A percentile compares a stretch with the other conserved stretches of the same genome.
Conservation (phyloP, 1,139 yeast genomes). For the Candida pseudoviswanathii region DNA sequence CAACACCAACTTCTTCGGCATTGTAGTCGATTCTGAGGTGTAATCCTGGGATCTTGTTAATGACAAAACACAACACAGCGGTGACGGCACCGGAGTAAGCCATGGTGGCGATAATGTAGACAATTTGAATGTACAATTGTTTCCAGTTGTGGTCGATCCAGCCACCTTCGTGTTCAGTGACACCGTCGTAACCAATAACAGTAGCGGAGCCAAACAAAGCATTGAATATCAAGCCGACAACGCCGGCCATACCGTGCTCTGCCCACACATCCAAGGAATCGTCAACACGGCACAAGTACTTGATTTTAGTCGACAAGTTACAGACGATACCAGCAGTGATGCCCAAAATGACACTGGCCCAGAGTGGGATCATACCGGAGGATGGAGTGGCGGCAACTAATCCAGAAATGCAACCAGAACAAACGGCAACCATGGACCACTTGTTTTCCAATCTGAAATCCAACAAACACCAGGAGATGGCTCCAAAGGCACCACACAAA, state of each 20-base stretch:
- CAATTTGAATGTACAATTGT: constrained; percentile 88
- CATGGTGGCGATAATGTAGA: constrained; percentile 70
- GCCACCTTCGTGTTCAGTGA: constrained; percentile 83
- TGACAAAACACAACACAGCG: constrained; percentile 69
- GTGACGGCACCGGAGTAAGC: constrained; percentile 84
- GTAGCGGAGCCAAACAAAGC: constrained; percentile 86
- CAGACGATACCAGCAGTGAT: constrained; percentile 79
- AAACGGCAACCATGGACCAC: constrained; percentile 93
- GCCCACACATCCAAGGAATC: constrained; percentile 95
- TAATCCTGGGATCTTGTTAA: constrained; percentile 82
- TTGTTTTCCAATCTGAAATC: constrained; percentile 87
- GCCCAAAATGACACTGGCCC: constrained; percentile 90
- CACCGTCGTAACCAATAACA: constrained; percentile 88
- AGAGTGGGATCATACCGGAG: constrained; percentile 86
- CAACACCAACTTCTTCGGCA: constrained; percentile 88
- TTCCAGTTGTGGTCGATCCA: constrained; percentile 91
- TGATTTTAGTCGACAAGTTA: constrained; percentile 87
- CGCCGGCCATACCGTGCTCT: constrained; percentile 97
- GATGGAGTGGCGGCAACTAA: constrained; percentile 96
- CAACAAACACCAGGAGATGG: constrained; percentile 86
- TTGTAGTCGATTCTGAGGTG: constrained; percentile 78
- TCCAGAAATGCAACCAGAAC: constrained; percentile 95
- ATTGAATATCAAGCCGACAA: constrained; percentile 83
- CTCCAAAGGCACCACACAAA: constrained; percentile 87
- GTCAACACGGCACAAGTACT: constrained; percentile 79